These are phyloP conservation scores for Emergomyces orientalis DNA, from an alignment of 2,329 filamentous ascomycete species.

Conservation along the genomic window DNA sequence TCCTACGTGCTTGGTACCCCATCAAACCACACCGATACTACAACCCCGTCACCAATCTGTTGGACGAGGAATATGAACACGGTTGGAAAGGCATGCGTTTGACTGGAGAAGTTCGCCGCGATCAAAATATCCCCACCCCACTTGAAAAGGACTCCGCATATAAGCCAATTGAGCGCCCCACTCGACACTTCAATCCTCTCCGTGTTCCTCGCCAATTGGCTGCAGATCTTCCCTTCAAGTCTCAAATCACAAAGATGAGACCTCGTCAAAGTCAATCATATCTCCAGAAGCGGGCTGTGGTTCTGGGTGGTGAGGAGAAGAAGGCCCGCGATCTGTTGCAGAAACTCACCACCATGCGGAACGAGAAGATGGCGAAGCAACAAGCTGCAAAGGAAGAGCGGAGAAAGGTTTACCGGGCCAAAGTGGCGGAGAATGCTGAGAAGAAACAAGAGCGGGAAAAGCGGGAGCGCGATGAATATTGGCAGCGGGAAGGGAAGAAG, in stretches of 20 bases:
- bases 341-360: conserved; percentile 81
- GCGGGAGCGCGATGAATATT: conserved; percentile 85
- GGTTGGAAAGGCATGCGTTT: conserved; percentile 84
- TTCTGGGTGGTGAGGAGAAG: conserved; percentile 76
- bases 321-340: conserved; percentile 81
- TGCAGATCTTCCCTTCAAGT: conserved; percentile 81
- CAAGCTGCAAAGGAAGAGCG: conserved; percentile 80
- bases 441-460: conserved; percentile 81
- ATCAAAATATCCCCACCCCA: conserved; percentile 65
- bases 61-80: conserved; percentile 46
- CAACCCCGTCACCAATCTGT: conserved; percentile 87
- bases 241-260: conserved; percentile 74
- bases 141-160: conserved; percentile 78
- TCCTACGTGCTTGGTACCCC: conserved; percentile 93
- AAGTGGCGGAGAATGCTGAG: conserved; percentile 71
- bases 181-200: conserved; percentile 65
- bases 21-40: conserved; percentile 94
- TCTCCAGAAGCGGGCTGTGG: conserved; percentile 90
- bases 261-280: conserved; percentile 76
- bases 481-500: conserved; percentile 82
- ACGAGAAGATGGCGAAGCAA: conserved; percentile 81
- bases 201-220: conserved; percentile 47
- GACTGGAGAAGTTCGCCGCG: conserved; percentile 80
- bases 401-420: conserved; percentile 68
- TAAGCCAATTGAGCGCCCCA: conserved; percentile 50